phyloP scores from a whole-genome alignment of 2,329 filamentous ascomycete genomes.

The Coniochaeta sp. region DNA sequence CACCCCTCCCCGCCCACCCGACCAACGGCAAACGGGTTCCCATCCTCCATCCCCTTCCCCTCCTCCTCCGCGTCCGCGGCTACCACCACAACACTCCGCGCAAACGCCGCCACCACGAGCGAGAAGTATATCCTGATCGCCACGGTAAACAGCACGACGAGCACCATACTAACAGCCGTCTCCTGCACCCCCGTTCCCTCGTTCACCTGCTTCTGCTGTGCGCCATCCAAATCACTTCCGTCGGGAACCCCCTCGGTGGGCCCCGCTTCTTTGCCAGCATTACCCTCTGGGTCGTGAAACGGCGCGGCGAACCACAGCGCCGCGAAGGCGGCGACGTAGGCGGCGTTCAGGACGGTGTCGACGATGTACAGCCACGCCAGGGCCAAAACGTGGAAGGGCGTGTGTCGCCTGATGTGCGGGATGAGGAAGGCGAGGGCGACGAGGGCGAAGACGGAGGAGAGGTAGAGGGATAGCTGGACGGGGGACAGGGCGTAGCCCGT shows the following conservation, averaged over 20 bases:
- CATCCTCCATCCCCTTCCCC: conserved; percentile 30
- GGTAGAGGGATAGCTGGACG: conserved; percentile 83
- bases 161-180: conserved; percentile 67
- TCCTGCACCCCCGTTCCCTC: conserved; percentile 33
- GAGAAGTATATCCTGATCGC: conserved; percentile 76
- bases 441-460: conserved; percentile 74
- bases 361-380: conserved; percentile 81
- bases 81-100: conserved; percentile 67
- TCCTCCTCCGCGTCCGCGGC: conserved; percentile 48
- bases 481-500: conserved; percentile 79
- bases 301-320: conserved; percentile 69
- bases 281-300: conserved; percentile 10
- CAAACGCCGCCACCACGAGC: conserved; percentile 76
- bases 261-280: conserved; percentile 5
- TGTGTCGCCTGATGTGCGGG: conserved; percentile 72
- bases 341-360: conserved; percentile 74
- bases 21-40: conserved; percentile 60
- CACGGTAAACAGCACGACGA: conserved; percentile 67
- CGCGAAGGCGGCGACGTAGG: conserved; percentile 77
- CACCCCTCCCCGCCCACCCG: conserved; percentile 73
- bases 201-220: conserved; percentile 12
- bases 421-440: conserved; percentile 61
- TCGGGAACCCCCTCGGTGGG: conserved; percentile 4
- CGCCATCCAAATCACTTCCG: conserved; percentile 1
- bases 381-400: conserved; percentile 70